Percentiles rank a stretch among this genome's conserved stretches.
These are phyloP conservation scores for Teratosphaeria viscida DNA, from an alignment of 2,329 filamentous ascomycete species.

Conservation along the genomic window DNA sequence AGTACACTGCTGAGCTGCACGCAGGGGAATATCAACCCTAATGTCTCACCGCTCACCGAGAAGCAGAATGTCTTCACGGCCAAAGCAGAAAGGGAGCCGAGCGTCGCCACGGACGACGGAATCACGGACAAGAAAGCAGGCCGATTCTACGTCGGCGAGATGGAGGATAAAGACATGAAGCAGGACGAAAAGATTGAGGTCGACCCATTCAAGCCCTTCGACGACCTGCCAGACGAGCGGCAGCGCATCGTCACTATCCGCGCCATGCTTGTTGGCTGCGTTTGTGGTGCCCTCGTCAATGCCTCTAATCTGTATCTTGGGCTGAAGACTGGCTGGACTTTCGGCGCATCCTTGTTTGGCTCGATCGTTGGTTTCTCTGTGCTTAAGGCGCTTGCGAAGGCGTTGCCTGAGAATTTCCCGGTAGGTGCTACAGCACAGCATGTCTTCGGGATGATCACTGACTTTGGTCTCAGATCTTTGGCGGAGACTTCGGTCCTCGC, in stretches of 20 bases:
- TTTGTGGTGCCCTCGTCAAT: slow-evolving; percentile 48
- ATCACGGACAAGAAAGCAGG: slow-evolving; percentile 18
- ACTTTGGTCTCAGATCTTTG: slow-evolving; percentile 29
- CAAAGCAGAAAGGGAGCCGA: slow-evolving; percentile 4
- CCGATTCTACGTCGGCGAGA: slow-evolving; percentile 16
- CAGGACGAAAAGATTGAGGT: slow-evolving; percentile 20
- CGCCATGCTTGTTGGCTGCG: slow-evolving; percentile 44
- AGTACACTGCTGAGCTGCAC: background rate
- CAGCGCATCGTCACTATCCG: slow-evolving; percentile 44
- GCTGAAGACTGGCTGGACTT: slow-evolving; percentile 34
- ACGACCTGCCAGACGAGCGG: slow-evolving; percentile 35
- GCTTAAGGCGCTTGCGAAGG: slow-evolving; percentile 16
- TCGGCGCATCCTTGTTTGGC: slow-evolving; percentile 25
- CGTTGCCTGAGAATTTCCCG: slow-evolving; percentile 9
- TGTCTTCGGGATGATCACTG: background rate
- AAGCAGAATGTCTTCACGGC: slow-evolving; percentile 27
- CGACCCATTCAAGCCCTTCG: slow-evolving; percentile 34
- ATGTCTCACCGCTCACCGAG: slow-evolving; percentile 24
- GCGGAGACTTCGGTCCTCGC: slow-evolving; percentile 46
- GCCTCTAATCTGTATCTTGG: slow-evolving; percentile 44
- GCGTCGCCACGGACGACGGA: slow-evolving; percentile 10
- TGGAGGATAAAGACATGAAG: slow-evolving; percentile 18
- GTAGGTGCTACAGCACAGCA: background rate
- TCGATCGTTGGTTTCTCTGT: slow-evolving; percentile 49
- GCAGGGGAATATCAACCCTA: slow-evolving; percentile 18